Conservation (phyloP, 257 asterid species). For the Solanum rostratum region DNA sequence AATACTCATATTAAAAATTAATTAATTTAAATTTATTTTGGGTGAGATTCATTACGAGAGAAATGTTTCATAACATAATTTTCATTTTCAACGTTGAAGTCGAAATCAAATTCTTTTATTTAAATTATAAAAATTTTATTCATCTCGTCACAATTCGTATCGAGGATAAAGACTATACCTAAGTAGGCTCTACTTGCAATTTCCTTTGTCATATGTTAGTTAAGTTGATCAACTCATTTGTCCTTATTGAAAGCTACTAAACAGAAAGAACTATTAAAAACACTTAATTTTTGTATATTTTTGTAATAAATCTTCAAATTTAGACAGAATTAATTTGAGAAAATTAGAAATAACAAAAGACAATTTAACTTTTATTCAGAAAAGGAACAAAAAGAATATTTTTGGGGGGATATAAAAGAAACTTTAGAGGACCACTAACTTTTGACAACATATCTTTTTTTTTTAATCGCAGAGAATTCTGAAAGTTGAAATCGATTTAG, state of each 20-base stretch:
- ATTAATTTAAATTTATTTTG: neutral
- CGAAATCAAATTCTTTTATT: neutral
- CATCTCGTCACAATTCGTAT: neutral
- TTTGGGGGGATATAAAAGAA: neutral
- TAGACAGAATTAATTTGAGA: neutral
- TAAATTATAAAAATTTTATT: neutral
- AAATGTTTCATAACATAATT: neutral
- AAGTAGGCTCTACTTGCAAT: neutral
- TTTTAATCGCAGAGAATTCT: neutral
- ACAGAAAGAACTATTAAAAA: neutral
- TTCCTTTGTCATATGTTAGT: neutral
- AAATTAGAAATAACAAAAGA: neutral
- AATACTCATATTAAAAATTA: rapidly evolving
- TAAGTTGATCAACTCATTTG: neutral
- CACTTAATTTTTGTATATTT: neutral
- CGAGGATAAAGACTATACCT: neutral
- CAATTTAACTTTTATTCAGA: neutral
- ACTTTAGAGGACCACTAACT: neutral
- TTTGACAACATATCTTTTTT: neutral
- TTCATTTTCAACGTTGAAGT: neutral
- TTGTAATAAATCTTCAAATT: neutral
- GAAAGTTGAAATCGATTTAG: neutral
- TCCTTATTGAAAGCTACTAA: neutral
- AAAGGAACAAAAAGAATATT: neutral
- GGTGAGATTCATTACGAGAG: neutral